Conservation (phyloP, 371 early-diverging fungal species). For the Actinomortierella wolfii region DNA sequence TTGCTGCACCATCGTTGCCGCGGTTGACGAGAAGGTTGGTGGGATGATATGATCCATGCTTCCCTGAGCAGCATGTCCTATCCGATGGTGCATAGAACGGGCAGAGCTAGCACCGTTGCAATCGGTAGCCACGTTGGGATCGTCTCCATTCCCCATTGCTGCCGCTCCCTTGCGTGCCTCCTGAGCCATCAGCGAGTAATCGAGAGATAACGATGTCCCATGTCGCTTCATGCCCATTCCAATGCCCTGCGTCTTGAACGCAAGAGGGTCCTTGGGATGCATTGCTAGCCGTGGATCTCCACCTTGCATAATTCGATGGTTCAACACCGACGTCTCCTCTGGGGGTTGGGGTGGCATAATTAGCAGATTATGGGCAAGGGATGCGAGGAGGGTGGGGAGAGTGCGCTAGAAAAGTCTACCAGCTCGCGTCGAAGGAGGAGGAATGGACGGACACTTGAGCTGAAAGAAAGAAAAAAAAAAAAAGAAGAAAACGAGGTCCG, state of each 20-base stretch:
- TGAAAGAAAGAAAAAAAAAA: background rate
- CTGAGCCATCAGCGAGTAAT: too few species aligned
- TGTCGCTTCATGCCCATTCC: conserved; percentile 7
- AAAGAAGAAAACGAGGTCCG: too few species aligned
- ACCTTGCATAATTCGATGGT: conserved; percentile 16
- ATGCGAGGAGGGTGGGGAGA: background rate
- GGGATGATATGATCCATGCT: too few species aligned
- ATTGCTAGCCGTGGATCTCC: conserved; percentile 15
- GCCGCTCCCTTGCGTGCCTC: too few species aligned
- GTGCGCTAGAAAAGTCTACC: background rate
- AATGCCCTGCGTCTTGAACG: conserved; percentile 3
- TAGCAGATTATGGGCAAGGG: background rate
- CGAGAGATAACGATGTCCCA: background rate
- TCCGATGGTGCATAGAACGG: too few species aligned
- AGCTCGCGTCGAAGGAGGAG: background rate
- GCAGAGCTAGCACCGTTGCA: too few species aligned
- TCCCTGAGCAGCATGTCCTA: too few species aligned
- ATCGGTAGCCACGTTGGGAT: too few species aligned
- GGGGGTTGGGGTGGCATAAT: conserved; percentile 32
- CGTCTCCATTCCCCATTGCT: too few species aligned
- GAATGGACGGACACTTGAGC: background rate
- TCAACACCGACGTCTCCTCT: conserved; percentile 23
- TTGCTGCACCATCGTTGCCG: too few species aligned
- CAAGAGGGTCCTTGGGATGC: conserved; percentile 22
- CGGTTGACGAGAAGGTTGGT: too few species aligned